These are phyloP conservation scores for Colletotrichum tamarilloi DNA, from an alignment of 2,329 filamentous ascomycete genomes.

Conservation along the genomic window DNA sequence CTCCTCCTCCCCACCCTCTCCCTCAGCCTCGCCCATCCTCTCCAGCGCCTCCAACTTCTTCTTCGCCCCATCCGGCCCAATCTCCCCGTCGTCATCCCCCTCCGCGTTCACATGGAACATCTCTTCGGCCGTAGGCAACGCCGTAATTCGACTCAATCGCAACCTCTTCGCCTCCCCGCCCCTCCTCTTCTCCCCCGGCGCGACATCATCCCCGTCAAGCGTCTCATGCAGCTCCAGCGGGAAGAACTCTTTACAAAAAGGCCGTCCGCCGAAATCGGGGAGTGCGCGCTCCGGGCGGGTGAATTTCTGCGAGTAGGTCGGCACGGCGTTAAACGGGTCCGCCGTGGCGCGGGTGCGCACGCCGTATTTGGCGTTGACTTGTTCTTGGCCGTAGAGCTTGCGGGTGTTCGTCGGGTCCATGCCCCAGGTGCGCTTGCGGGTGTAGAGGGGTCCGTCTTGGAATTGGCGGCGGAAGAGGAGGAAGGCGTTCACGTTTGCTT, in stretches of 20 bases:
- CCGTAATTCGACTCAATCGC: constrained; percentile 58
- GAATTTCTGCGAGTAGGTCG: constrained; percentile 69
- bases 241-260: constrained; percentile 65
- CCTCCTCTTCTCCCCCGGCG: constrained; percentile 32
- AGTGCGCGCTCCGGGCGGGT: constrained; percentile 61
- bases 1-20: constrained; percentile 57
- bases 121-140: constrained; percentile 62
- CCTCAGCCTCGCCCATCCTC: constrained; percentile 61
- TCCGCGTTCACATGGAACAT: constrained; percentile 54
- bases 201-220: constrained; percentile 59
- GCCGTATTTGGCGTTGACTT: constrained; percentile 66
- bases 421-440: constrained; percentile 53
- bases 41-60: constrained; percentile 58
- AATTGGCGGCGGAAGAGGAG: constrained; percentile 67
- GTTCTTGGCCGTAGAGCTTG: constrained; percentile 66
- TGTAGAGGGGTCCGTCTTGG: constrained; percentile 67
- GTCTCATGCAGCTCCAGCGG: constrained; percentile 66
- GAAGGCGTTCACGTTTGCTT: constrained; percentile 60
- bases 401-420: constrained; percentile 52
- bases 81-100: constrained; percentile 43
- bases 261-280: constrained; percentile 63
- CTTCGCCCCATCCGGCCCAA: constrained; percentile 42
- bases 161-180: constrained; percentile 56
- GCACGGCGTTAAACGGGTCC: constrained; percentile 69
- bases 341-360: constrained; percentile 65